A percentile compares a stretch with the other conserved stretches of the same genome.
Conservation (phyloP, 805 yeast genomes). For the Suhomyces canberraensis region DNA sequence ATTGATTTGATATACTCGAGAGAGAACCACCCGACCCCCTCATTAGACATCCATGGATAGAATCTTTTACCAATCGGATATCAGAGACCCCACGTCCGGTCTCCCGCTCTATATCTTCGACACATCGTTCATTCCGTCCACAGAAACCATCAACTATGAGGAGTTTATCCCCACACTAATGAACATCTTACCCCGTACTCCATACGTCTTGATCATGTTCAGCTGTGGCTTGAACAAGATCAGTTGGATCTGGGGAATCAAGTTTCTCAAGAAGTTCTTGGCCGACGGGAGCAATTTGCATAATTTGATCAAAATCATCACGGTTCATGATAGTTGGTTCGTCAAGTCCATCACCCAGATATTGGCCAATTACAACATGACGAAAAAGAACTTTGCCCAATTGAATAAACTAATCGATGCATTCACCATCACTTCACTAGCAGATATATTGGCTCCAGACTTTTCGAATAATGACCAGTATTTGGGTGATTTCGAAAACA, state of each 20-base stretch:
- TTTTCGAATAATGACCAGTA: too few relatives aligned
- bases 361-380: slow-evolving; percentile 53
- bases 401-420: slow-evolving; percentile 26
- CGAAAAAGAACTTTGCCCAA: slow-evolving; percentile 27
- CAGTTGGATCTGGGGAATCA: slow-evolving; percentile 68
- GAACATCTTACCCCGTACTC: slow-evolving; percentile 53
- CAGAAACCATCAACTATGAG: slow-evolving; percentile 41
- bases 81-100: slow-evolving; percentile 62
- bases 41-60: slow-evolving; percentile 40
- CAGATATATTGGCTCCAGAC: slow-evolving; percentile 5
- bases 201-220: slow-evolving; percentile 69
- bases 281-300: slow-evolving; percentile 46
- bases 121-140: slow-evolving; percentile 71
- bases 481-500: too few relatives aligned
- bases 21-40: too few relatives aligned
- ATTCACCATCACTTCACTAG: slow-evolving; percentile 14
- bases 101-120: slow-evolving; percentile 81
- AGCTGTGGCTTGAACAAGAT: slow-evolving; percentile 75
- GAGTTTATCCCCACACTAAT: slow-evolving; percentile 58
- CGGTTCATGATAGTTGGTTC: slow-evolving; percentile 92
- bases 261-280: slow-evolving; percentile 54
- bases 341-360: slow-evolving; percentile 74
- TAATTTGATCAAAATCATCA: slow-evolving; percentile 56
- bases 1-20: too few relatives aligned
- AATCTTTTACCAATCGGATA: slow-evolving; percentile 55